Conservation (phyloP, 768 basidiomycete genomes). For the Chlorophyllum brunneum region DNA sequence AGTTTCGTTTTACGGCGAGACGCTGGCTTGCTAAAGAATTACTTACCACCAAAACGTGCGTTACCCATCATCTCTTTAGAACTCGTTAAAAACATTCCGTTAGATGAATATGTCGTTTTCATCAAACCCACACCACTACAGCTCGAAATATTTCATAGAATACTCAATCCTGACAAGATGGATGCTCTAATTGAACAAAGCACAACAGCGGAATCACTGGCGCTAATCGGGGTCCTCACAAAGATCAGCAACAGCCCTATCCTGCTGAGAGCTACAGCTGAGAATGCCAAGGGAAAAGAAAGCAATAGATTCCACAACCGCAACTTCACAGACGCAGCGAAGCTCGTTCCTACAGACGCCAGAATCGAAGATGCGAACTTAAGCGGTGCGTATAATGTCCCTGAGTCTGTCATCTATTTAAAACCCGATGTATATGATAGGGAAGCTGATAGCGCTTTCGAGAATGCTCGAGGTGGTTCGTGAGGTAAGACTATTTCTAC, state of each 20-base stretch:
- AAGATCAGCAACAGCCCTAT: slow-evolving; percentile 95
- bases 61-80: slow-evolving; percentile 2
- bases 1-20: slow-evolving; percentile 92
- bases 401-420: neutral
- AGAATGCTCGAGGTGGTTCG: slow-evolving; percentile 58
- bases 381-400: slow-evolving; percentile 57
- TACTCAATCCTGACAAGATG: slow-evolving; percentile 70
- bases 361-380: slow-evolving; percentile 68
- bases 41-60: slow-evolving; percentile 90
- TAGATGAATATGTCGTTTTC: slow-evolving; percentile 99
- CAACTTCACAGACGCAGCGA: slow-evolving; percentile 55
- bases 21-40: slow-evolving; percentile 73
- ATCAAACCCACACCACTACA: slow-evolving; percentile 85
- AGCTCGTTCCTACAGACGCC: slow-evolving; percentile 55
- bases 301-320: slow-evolving; percentile 33
- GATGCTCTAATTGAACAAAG: slow-evolving; percentile 60
- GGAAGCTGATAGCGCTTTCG: slow-evolving; percentile 69
- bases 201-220: slow-evolving; percentile 73
- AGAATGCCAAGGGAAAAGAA: slow-evolving; percentile 47
- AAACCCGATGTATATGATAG: slow-evolving; percentile 33
- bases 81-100: neutral
- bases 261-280: slow-evolving; percentile 74
- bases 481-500: slow-evolving; percentile 37
- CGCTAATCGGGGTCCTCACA: slow-evolving; percentile 73
- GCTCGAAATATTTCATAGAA: slow-evolving; percentile 67